Base-by-base conservation (phyloP, 1,284 basidiomycete species). In the Boletus subluridellus region DNA sequence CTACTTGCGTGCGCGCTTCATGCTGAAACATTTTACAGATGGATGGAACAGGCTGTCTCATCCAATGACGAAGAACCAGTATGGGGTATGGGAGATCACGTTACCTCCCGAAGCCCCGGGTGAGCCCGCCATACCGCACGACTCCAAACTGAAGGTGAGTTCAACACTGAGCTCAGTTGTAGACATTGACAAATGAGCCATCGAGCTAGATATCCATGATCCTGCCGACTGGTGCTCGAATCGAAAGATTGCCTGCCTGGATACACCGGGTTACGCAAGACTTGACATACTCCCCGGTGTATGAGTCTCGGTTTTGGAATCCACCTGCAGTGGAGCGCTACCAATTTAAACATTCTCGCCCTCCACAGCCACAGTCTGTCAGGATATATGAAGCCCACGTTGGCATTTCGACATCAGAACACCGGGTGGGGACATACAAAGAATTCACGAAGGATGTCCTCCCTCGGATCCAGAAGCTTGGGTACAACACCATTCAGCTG, bases 291-390 rank as follows among this genome's bases (percentile, higher is more conserved):
- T 98, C 96, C 12, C 92, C 94, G 6, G 83, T 94, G 4, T 99
- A 97, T 75, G 96, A 99, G 61, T 93, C 93, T 28, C 86, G 94
- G n/a, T 98, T 98, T 77, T 99, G 96, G 96, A 98, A 98, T 72
- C 96, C 96, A 1, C 86, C 94, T 28, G 66, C 78, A 45, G 72
- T 79, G 21, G 74, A 92, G 63, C 79, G 72, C 49, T 97, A 98
- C 78, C 77, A 79, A 34, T 95, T 97, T 80, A 97, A 94, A 75
- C 81, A 97, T 70, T 64, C 82, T 44, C 80, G 83, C 10, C 92
- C 92, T 9, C 78, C 83, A 1, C 82, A 85, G 63, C 88, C 92
- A 4, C 79, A 80, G 32, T 85, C 87, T 37, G 75, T 91, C 55
- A 90, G 90, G 68, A 95, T 99, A 59, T 99, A 99, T 71, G 96